These are phyloP conservation scores for Fusarium pininemorale DNA, from an alignment of 2,329 filamentous ascomycete species.

Conservation along the genomic window DNA sequence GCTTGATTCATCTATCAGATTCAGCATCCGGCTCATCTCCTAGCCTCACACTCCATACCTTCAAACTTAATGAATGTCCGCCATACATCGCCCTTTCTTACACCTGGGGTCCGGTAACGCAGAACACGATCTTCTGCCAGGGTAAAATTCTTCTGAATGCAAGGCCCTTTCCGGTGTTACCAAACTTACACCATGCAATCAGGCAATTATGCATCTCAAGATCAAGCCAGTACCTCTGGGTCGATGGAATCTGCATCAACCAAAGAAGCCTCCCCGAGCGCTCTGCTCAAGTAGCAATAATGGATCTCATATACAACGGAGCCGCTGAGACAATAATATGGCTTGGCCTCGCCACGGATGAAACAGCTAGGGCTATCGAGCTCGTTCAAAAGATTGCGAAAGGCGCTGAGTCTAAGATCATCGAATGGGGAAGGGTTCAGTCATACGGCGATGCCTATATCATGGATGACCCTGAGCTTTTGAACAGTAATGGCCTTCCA, in stretches of 20 bases:
- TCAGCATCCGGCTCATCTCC: not conserved
- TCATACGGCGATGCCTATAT: constrained; percentile 28
- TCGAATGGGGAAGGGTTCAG: constrained; percentile 21
- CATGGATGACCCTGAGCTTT: constrained; percentile 19
- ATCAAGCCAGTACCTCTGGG: not conserved
- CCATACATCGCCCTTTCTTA: not conserved
- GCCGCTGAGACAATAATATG: not conserved
- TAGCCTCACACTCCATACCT: not conserved
- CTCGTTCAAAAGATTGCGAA: not conserved
- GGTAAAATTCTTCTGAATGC: not conserved
- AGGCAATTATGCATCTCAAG: not conserved
- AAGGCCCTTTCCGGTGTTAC: not conserved
- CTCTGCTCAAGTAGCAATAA: not conserved
- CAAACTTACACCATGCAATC: not conserved
- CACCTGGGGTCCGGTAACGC: not conserved
- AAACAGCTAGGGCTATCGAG: not conserved
- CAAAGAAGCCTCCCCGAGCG: not conserved
- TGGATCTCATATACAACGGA: not conserved
- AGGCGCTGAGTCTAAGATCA: constrained; percentile 12
- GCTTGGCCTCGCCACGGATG: not conserved
- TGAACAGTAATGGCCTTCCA: constrained; percentile 29
- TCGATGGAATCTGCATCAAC: not conserved
- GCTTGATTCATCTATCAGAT: not conserved
- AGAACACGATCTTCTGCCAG: not conserved
- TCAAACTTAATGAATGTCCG: not conserved